Evolutionary conservation across 495 filamentous ascomycete species (phyloP).

Genomic region (Massariosphaeria phaeospora): DNA sequence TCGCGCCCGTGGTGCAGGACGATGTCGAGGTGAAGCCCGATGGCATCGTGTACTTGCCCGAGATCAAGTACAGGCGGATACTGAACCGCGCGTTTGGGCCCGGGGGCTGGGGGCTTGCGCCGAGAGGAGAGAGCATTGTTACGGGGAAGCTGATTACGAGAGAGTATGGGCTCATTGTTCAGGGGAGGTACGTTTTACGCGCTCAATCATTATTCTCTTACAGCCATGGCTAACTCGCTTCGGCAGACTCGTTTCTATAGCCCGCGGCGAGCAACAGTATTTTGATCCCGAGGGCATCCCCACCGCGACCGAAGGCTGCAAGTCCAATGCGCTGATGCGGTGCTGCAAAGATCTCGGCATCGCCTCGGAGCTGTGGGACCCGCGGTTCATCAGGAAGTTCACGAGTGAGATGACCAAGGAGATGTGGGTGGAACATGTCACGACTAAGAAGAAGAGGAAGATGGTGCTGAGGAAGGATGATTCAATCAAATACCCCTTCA

Average conservation of each 20-base stretch:
- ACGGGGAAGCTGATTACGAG: slow-evolving; percentile 83
- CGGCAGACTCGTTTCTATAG: slow-evolving; percentile 74
- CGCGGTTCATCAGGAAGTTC: slow-evolving; percentile 74
- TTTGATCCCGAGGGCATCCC: slow-evolving; percentile 88
- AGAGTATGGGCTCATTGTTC: slow-evolving; percentile 87
- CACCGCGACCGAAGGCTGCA: slow-evolving; percentile 95
- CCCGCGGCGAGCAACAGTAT: slow-evolving; percentile 92
- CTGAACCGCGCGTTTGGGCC: slow-evolving; percentile 89
- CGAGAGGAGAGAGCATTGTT: slow-evolving; percentile 84
- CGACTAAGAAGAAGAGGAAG: slow-evolving; percentile 81
- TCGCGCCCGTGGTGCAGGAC: slow-evolving; percentile 58
- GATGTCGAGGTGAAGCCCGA: slow-evolving; percentile 97
- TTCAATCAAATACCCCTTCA: slow-evolving; percentile 71
- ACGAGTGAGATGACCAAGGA: slow-evolving; percentile 66
- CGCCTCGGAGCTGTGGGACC: slow-evolving; percentile 94
- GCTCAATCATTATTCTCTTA: not conserved
- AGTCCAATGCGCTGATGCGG: slow-evolving; percentile 92
- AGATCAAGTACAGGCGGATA: slow-evolving; percentile 96
- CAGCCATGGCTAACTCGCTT: slow-evolving; percentile 35
- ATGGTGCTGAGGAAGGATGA: slow-evolving; percentile 85
- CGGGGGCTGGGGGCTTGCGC: slow-evolving; percentile 90
- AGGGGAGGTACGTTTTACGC: slow-evolving; percentile 66
- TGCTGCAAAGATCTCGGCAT: slow-evolving; percentile 98
- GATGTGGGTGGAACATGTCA: slow-evolving; percentile 74
- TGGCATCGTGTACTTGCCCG: slow-evolving; percentile 91